These are phyloP conservation scores for Metschnikowia kofuensis DNA, from an alignment of 805 yeast species.

Conservation along the genomic window DNA sequence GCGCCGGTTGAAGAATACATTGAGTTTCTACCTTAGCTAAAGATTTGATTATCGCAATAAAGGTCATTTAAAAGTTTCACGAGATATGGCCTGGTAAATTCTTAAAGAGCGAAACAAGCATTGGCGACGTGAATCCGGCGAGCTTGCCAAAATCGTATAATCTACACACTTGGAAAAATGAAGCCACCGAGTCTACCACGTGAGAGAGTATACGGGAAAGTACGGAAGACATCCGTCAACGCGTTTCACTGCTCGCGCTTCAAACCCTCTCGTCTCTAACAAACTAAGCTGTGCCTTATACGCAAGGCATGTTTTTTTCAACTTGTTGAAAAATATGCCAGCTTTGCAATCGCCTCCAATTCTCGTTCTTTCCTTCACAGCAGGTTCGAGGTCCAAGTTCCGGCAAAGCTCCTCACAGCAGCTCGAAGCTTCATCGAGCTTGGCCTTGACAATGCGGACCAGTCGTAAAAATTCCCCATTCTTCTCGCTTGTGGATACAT, in stretches of 20 bases:
- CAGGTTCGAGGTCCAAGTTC: slow-evolving; percentile 7
- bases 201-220: slow-evolving; percentile 14
- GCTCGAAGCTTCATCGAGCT: slow-evolving; percentile 3
- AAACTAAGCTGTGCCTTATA: slow-evolving; percentile 9
- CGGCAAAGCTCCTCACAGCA: slow-evolving; percentile 4
- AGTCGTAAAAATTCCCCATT: background rate
- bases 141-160: too few relatives aligned
- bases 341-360: slow-evolving; percentile 6
- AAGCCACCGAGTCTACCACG: background rate
- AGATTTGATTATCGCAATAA: too few relatives aligned
- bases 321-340: slow-evolving; percentile 7
- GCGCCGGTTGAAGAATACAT: too few relatives aligned
- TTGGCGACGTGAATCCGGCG: too few relatives aligned
- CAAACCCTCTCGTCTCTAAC: background rate
- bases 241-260: slow-evolving; percentile 1
- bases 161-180: too few relatives aligned
- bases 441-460: background rate
- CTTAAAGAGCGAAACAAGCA: too few relatives aligned
- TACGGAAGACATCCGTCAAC: slow-evolving; percentile 8
- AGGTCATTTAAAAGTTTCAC: too few relatives aligned
- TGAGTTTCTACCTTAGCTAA: too few relatives aligned
- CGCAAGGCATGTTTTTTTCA: slow-evolving; percentile 13
- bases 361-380: slow-evolving; percentile 3
- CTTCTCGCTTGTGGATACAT: background rate
- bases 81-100: too few relatives aligned